Base-by-base conservation (phyloP, 2,329 filamentous ascomycete species). In the Trichoderma arundinaceum region DNA sequence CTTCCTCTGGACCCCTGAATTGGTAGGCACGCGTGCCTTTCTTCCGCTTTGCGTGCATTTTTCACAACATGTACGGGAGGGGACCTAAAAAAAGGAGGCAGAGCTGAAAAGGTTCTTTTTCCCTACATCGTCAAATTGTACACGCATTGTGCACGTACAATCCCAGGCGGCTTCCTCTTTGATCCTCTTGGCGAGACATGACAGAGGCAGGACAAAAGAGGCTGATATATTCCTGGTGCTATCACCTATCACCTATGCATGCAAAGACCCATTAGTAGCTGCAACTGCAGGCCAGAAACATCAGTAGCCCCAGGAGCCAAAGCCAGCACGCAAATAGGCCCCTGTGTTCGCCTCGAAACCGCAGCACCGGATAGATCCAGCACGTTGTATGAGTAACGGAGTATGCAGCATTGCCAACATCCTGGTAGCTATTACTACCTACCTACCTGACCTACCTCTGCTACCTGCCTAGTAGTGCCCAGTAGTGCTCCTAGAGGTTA, bases 1-100 rank as follows among this genome's bases (percentile, higher is more conserved):
- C 49, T 38, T 46, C 49, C 10, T 44, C 17, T 28, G 10, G 39
- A 17, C 59, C 59, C 60, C 60, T 63, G 60, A 63, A 46, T 28
- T 13, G 60, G 10, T 46, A 28, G 60, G 49, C 46, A 12, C 17
- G 39, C 49, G 60, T 46, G 28, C 3, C 22, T 38, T 54, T 46
- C 32, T 17, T 9, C 13, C 28, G 9, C 17, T 35, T 6, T 13
- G 7, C 38, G 8, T 41, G 7, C 38, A 7, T 43, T 52, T 9
- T 15, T n/a, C 7, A n/a, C 12, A 62, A 17, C 13, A 4, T 38
- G 17, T 33, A 49, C 22, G 19, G 35, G 6, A n/a, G 41, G 10
- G 3, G 7, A 22, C 12, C 9, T 17, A 32, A 15, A 32, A 9
- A 52, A 15, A 52, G 13, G 19, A 39, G 39, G 35, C 33, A 10